phyloP scores from a whole-genome alignment of 1,284 basidiomycete genomes.

The Rhodofomes roseus region DNA sequence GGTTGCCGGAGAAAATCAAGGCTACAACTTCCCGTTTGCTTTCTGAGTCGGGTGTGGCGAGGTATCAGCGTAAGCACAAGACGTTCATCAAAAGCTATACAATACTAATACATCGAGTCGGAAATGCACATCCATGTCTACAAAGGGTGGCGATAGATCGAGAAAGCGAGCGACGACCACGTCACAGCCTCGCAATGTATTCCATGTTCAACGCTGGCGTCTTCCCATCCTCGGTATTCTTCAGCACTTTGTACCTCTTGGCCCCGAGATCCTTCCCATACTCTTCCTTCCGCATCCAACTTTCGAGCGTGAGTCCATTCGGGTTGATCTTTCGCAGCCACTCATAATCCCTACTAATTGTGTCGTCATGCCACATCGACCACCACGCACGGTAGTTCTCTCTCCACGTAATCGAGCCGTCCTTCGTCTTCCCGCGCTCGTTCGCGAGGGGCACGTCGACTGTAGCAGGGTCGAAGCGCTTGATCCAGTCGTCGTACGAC shows the following conservation, averaged over 20 bases:
- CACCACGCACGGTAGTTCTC: conserved; percentile 42
- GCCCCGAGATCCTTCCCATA: conserved; percentile 14
- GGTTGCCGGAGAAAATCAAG: neutral
- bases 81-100: neutral
- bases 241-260: conserved; percentile 13
- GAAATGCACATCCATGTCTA: too few species aligned
- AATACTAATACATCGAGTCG: neutral
- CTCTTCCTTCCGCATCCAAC: conserved; percentile 23
- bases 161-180: too few species aligned
- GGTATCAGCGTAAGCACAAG: too few species aligned
- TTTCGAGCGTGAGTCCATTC: conserved; percentile 18
- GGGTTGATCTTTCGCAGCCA: conserved; percentile 40
- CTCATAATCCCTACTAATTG: conserved; percentile 39
- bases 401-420: conserved; percentile 32
- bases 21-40: neutral
- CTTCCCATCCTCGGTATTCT: conserved; percentile 19
- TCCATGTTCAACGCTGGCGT: neutral
- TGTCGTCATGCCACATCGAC: conserved; percentile 37
- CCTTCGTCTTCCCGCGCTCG: conserved; percentile 10
- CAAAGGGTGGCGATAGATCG: too few species aligned
- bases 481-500: conserved; percentile 39
- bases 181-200: neutral
- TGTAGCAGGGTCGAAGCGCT: conserved; percentile 30
- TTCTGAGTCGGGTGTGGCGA: neutral
- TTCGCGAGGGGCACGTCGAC: conserved; percentile 34